Percentiles rank a stretch among this genome's conserved stretches.
phyloP scores from a whole-genome alignment of 2,329 filamentous ascomycete genomes.

The Paecilomyces formosus region DNA sequence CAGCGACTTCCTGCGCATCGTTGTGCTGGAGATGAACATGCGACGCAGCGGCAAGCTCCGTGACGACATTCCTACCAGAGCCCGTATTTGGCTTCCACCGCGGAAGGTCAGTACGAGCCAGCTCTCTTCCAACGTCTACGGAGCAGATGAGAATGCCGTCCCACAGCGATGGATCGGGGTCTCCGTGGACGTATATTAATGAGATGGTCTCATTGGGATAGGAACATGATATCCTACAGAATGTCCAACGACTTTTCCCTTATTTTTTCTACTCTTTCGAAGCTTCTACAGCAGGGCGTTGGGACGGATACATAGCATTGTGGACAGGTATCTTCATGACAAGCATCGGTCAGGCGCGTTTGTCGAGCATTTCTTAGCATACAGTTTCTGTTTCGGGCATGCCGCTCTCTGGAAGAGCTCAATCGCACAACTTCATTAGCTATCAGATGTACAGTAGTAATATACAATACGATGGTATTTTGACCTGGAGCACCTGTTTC shows the following conservation, averaged over 20 bases:
- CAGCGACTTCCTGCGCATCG: conserved; percentile 55
- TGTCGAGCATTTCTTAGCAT: background rate
- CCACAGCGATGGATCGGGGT: conserved; percentile 23
- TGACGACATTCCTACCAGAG: conserved; percentile 46
- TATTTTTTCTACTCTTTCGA: background rate
- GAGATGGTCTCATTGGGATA: background rate
- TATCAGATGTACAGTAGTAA: background rate
- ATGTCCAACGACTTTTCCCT: background rate
- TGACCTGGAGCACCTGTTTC: background rate
- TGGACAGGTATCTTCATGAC: background rate
- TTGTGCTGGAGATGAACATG: conserved; percentile 64
- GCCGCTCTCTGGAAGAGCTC: background rate
- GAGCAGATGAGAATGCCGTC: conserved; percentile 14
- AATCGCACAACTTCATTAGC: background rate
- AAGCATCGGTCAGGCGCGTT: background rate
- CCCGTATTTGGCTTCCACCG: conserved; percentile 55
- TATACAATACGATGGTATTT: background rate
- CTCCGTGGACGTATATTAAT: conserved; percentile 11
- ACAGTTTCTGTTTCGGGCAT: background rate
- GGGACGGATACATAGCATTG: background rate
- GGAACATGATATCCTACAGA: background rate
- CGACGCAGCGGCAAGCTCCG: conserved; percentile 55
- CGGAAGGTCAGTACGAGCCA: conserved; percentile 27
- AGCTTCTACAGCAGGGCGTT: conserved; percentile 2
- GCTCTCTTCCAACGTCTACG: conserved; percentile 7